These are phyloP conservation scores for Dothistroma septosporum DNA, from an alignment of 2,329 filamentous ascomycete genomes.

Conservation along the genomic window DNA sequence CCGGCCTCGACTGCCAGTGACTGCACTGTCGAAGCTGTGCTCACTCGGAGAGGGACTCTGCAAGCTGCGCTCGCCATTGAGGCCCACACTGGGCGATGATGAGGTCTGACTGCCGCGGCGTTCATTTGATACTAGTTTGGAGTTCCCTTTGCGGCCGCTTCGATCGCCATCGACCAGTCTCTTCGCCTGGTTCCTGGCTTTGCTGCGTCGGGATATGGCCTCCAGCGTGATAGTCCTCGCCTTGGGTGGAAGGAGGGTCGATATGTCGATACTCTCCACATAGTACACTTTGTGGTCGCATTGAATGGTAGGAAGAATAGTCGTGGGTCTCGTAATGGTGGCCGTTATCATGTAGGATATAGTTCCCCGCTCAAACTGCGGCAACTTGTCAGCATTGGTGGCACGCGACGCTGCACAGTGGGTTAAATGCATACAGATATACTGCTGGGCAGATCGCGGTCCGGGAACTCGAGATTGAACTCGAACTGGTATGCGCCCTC, in stretches of 20 bases:
- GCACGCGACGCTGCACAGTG: neutral
- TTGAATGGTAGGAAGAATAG: conserved; percentile 73
- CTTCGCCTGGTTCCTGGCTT: conserved; percentile 52
- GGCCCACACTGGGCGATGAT: conserved; percentile 25
- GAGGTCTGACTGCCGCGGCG: conserved; percentile 27
- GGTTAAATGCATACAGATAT: conserved; percentile 68
- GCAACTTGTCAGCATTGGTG: conserved; percentile 15
- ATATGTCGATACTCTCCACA: conserved; percentile 80
- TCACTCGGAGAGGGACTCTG: conserved; percentile 46
- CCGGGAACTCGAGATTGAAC: conserved; percentile 67
- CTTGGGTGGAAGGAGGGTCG: conserved; percentile 66
- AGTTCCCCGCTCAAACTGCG: conserved; percentile 90
- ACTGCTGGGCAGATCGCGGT: conserved; percentile 74
- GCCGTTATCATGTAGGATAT: conserved; percentile 89
- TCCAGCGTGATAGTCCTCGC: conserved; percentile 82
- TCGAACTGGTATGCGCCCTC: conserved; percentile 75
- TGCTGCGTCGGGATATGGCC: conserved; percentile 68
- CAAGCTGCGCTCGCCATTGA: conserved; percentile 34
- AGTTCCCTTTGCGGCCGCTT: conserved; percentile 24
- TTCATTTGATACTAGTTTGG: conserved; percentile 24
- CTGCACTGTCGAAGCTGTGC: conserved; percentile 39
- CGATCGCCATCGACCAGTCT: conserved; percentile 29
- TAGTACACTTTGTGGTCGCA: conserved; percentile 79
- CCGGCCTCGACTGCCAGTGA: conserved; percentile 11
- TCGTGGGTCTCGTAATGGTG: conserved; percentile 81